These are phyloP conservation scores for Aspergillus indologenus DNA, from an alignment of 495 filamentous ascomycete species.

Conservation along the genomic window DNA sequence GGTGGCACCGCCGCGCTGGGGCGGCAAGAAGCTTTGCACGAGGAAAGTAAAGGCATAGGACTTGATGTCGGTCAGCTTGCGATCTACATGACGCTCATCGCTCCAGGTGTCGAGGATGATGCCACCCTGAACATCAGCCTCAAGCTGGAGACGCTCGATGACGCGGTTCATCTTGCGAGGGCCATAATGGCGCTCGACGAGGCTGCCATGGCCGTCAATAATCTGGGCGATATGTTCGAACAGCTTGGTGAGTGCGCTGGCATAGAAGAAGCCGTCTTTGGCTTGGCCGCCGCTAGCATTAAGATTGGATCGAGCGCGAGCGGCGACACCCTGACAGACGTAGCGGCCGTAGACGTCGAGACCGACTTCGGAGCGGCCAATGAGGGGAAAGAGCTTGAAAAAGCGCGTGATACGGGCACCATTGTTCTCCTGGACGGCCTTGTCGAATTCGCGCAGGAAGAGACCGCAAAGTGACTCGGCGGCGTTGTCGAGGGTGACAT, in stretches of 20 bases:
- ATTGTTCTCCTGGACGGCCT: slow-evolving; percentile 79
- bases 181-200: slow-evolving; percentile 94
- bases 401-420: slow-evolving; percentile 88
- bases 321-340: slow-evolving; percentile 89
- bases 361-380: slow-evolving; percentile 84
- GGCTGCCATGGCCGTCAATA: slow-evolving; percentile 80
- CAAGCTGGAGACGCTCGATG: slow-evolving; percentile 87
- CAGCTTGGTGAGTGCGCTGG: slow-evolving; percentile 80
- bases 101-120: slow-evolving; percentile 94
- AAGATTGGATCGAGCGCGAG: slow-evolving; percentile 74
- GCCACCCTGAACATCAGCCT: slow-evolving; percentile 96
- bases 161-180: slow-evolving; percentile 91
- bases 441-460: slow-evolving; percentile 93
- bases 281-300: slow-evolving; percentile 60
- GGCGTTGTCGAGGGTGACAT: slow-evolving; percentile 80
- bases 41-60: slow-evolving; percentile 96
- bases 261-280: slow-evolving; percentile 83
- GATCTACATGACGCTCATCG: slow-evolving; percentile 79
- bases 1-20: slow-evolving; percentile 56
- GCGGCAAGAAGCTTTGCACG: slow-evolving; percentile 86
- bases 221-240: slow-evolving; percentile 98
- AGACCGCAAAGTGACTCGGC: slow-evolving; percentile 82
- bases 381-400: slow-evolving; percentile 96
- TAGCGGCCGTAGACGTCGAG: slow-evolving; percentile 93
- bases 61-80: slow-evolving; percentile 88